These are phyloP conservation scores for Iberis pinnata DNA, from an alignment of 345 rosid genomes.

Conservation along the genomic window DNA sequence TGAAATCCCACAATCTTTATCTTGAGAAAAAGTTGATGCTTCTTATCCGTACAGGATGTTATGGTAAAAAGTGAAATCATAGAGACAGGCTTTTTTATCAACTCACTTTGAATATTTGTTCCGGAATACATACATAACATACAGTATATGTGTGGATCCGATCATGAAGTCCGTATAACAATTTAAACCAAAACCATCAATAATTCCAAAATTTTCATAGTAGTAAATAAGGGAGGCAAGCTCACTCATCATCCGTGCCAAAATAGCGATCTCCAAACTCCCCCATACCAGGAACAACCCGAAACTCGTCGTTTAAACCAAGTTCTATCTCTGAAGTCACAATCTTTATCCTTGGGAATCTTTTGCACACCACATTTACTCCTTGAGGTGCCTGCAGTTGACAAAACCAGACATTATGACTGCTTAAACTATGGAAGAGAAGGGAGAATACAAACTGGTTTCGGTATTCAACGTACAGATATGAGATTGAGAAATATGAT, in stretches of 20 bases:
- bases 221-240: conserved; percentile 5
- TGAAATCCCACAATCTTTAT: conserved; percentile 34
- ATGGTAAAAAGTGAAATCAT: background rate
- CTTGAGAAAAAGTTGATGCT: conserved; percentile 31
- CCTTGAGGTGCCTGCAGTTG: conserved; percentile 81
- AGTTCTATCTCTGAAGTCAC: conserved; percentile 87
- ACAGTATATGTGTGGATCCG: no score
- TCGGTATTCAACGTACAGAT: conserved; percentile 43
- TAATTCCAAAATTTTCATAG: no score
- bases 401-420: no score
- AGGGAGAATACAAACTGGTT: background rate
- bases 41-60: conserved; percentile 36
- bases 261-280: conserved; percentile 94
- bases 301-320: conserved; percentile 73
- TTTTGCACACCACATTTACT: conserved; percentile 85
- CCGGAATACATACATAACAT: no score
- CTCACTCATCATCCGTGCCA: conserved; percentile 66
- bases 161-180: no score
- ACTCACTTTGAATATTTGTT: no score
- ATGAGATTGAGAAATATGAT: conserved; percentile 90
- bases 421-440: background rate
- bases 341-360: conserved; percentile 79
- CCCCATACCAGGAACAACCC: conserved; percentile 91
- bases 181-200: no score
- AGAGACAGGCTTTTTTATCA: conserved; percentile 32